Base-by-base conservation (phyloP, 2,329 filamentous ascomycete genomes). In the Colletotrichum theobromicola region DNA sequence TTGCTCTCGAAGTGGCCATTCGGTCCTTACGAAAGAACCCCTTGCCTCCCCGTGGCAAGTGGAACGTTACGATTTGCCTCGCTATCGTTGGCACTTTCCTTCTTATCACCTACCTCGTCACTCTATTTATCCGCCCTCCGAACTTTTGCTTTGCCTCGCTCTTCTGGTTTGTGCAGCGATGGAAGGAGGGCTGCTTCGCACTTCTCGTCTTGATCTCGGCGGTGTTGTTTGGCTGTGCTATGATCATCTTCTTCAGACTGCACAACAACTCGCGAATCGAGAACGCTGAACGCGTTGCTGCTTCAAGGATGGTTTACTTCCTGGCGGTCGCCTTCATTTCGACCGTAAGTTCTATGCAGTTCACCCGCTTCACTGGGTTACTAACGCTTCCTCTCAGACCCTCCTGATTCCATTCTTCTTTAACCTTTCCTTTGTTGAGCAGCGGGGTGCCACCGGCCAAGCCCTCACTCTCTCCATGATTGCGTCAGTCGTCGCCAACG, bases 241-340 rank as follows among this genome's bases (percentile, higher is more conserved):
- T 87, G 15, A 82, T 88, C 30, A 88, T 93, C 64, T 92, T 90
- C 79, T 80, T 89, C 50, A 90, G 89, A 75, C 84, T 94, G 28
- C 88, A 88, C 77, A 87, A 87, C 37, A 88, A 87, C 73, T 83
- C 87, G 16, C 85, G 86, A 18, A 87, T 94, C 65, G 90, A 92
- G 50, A 84, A 88, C 24, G 86, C 88, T 18, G 91, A 94, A 81
- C 86, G 93, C 61, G 88, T 91, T 72, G 87, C 90, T 37, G 92
- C 93, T 5, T 94, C 92, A 8, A 87, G 91, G 74, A 94, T 94
- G 91, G 90, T 93, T 13, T 94, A 93, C 80, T 94, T 93, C 79
- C 84, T 93, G 76, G 82, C 88, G 2, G 81, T 93, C 67, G 90
- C 87, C 18, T 84, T 91, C 69, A 81, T 90, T 63, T 91, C 88